These are phyloP conservation scores for Colletotrichum sp. DNA, from an alignment of 2,329 filamentous ascomycete species.

Conservation along the genomic window DNA sequence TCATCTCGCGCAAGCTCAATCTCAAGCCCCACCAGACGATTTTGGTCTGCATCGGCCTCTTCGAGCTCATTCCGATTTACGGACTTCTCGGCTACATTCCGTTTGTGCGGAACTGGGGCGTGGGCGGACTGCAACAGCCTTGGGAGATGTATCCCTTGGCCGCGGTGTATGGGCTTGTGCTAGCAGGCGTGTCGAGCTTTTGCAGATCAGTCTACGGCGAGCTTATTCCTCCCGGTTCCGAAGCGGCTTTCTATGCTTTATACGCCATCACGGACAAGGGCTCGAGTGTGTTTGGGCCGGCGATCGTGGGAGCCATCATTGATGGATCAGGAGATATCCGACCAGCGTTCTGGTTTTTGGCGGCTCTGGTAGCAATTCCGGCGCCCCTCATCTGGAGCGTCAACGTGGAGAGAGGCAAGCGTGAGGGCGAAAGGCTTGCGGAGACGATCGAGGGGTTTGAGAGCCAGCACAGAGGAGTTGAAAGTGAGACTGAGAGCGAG, in stretches of 20 bases:
- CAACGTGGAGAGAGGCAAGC: slow-evolving; percentile 79
- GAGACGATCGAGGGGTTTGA: slow-evolving; percentile 60
- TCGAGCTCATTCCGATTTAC: slow-evolving; percentile 92
- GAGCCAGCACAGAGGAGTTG: slow-evolving; percentile 20
- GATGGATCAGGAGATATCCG: slow-evolving; percentile 82
- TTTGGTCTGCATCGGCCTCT: slow-evolving; percentile 85
- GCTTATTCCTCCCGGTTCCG: slow-evolving; percentile 90
- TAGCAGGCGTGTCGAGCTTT: slow-evolving; percentile 91
- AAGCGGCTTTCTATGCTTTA: slow-evolving; percentile 94
- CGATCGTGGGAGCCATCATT: slow-evolving; percentile 92
- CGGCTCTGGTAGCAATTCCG: slow-evolving; percentile 81
- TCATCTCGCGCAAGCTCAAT: slow-evolving; percentile 71
- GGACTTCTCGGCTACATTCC: slow-evolving; percentile 88
- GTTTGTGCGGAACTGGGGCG: slow-evolving; percentile 74
- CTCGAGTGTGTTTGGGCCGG: slow-evolving; percentile 89
- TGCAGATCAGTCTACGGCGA: slow-evolving; percentile 93
- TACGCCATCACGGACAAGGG: slow-evolving; percentile 99
- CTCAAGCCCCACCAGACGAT: slow-evolving; percentile 87
- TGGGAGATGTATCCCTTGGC: slow-evolving; percentile 98
- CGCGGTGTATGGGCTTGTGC: slow-evolving; percentile 88
- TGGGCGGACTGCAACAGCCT: slow-evolving; percentile 85
- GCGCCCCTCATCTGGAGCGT: slow-evolving; percentile 86
- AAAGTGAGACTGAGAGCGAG: slow-evolving; percentile 33
- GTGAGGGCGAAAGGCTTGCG: slow-evolving; percentile 69
- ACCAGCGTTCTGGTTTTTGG: slow-evolving; percentile 91